A percentile compares a stretch with the other conserved stretches of the same genome.
phyloP scores from a whole-genome alignment of 148 eudicot genomes.

The Dysphania ambrosioides region DNA sequence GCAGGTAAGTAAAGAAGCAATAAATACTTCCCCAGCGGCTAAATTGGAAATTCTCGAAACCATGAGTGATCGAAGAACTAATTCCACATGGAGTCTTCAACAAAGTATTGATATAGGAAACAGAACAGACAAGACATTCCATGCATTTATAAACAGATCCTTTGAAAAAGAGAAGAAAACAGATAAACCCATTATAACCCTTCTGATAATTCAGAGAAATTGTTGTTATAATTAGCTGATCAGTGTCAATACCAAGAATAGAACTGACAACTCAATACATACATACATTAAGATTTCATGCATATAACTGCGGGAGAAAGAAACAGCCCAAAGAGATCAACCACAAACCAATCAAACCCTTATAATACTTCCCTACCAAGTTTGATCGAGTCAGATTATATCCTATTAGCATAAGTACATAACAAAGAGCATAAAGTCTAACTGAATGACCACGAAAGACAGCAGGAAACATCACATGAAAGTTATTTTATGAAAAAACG shows the following conservation, averaged over 20 bases:
- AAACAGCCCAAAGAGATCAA: neutral
- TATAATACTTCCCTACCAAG: neutral
- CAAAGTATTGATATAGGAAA: neutral
- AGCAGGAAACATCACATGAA: neutral
- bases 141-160: neutral
- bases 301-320: neutral
- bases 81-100: neutral
- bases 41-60: neutral
- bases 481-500: neutral
- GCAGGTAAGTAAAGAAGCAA: neutral
- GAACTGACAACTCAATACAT: neutral
- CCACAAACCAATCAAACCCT: neutral
- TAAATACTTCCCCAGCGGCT: neutral
- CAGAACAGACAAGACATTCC: neutral
- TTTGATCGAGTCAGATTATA: neutral
- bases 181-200: too few relatives aligned
- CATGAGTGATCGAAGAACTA: neutral
- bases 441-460: neutral
- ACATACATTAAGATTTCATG: neutral
- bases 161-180: too few relatives aligned
- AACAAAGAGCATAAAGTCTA: neutral
- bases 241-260: neutral
- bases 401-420: neutral
- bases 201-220: too few relatives aligned
- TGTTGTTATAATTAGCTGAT: neutral